phyloP scores from a whole-genome alignment of 352 stramenopile genomes.

The Pythium vanterpoolii region DNA sequence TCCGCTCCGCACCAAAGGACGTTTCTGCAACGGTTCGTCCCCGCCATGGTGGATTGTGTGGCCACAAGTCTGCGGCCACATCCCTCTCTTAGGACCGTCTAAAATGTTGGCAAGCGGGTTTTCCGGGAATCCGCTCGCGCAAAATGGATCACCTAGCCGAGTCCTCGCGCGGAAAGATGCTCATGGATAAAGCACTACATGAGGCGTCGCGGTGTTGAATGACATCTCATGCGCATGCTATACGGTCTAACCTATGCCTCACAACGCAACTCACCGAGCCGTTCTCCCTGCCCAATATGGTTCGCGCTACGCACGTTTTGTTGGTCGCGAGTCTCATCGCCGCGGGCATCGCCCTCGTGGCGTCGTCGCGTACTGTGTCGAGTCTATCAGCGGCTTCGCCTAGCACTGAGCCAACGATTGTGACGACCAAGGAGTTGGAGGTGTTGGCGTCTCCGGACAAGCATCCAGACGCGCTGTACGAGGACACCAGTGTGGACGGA shows the following conservation, averaged over 20 bases:
- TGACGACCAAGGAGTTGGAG: not conserved
- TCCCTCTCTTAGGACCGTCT: too few relatives aligned
- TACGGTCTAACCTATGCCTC: too few relatives aligned
- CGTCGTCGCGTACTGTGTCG: not conserved
- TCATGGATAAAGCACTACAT: too few relatives aligned
- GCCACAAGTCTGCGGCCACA: too few relatives aligned
- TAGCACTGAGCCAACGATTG: not conserved
- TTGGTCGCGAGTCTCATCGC: constrained; percentile 4
- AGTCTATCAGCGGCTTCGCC: not conserved
- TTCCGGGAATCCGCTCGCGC: not conserved
- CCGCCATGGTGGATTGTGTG: too few relatives aligned
- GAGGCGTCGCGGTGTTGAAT: too few relatives aligned
- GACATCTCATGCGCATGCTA: too few relatives aligned
- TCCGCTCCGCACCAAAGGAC: too few relatives aligned
- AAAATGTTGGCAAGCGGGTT: not conserved
- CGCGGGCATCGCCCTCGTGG: constrained; percentile 2
- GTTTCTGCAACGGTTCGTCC: too few relatives aligned
- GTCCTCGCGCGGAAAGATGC: not conserved
- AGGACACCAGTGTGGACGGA: not conserved
- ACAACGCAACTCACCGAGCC: not conserved
- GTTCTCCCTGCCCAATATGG: constrained; percentile 7
- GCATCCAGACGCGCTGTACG: not conserved
- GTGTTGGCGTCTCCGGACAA: not conserved
- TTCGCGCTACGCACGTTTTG: constrained; percentile 1
- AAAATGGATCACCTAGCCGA: not conserved